Conservation (phyloP, 345 rosid genomes). For the Dipteronia dyeriana region DNA sequence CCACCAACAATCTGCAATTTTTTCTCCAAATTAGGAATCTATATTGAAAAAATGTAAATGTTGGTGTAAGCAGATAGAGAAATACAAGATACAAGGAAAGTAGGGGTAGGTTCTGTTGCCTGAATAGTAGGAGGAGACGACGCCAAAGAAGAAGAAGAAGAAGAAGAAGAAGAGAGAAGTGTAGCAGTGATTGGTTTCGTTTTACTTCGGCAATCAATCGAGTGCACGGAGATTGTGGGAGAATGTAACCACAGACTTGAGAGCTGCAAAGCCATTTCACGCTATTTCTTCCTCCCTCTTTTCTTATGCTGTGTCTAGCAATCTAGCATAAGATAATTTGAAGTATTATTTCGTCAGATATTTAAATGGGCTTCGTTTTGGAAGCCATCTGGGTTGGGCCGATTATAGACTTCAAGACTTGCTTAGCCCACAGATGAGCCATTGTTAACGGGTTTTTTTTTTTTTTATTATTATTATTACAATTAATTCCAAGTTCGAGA, state of each 20-base stretch:
- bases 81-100: not conserved
- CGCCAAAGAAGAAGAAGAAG: conserved; percentile 51
- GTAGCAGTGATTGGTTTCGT: conserved; percentile 21
- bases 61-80: not conserved
- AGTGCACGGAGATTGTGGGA: conserved; percentile 23
- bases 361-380: not conserved
- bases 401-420: not conserved
- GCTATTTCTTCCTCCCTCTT: too few relatives aligned
- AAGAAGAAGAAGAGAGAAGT: conserved; percentile 43
- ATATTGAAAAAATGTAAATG: not conserved
- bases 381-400: not conserved
- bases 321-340: too few relatives aligned
- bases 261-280: conserved; percentile 31
- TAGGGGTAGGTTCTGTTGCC: conserved; percentile 35
- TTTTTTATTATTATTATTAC: too few relatives aligned
- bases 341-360: too few relatives aligned
- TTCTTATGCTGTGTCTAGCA: too few relatives aligned
- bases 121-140: conserved; percentile 53
- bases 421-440: not conserved
- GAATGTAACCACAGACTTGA: conserved; percentile 31
- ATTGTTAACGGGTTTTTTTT: too few relatives aligned
- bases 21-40: not conserved
- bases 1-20: conserved; percentile 69
- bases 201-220: conserved; percentile 25
- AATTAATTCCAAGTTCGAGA: too few relatives aligned